Percentiles rank a stretch among this genome's conserved stretches.
Conservation (phyloP, 805 yeast genomes). For the Tetrapisispora fleetii region DNA sequence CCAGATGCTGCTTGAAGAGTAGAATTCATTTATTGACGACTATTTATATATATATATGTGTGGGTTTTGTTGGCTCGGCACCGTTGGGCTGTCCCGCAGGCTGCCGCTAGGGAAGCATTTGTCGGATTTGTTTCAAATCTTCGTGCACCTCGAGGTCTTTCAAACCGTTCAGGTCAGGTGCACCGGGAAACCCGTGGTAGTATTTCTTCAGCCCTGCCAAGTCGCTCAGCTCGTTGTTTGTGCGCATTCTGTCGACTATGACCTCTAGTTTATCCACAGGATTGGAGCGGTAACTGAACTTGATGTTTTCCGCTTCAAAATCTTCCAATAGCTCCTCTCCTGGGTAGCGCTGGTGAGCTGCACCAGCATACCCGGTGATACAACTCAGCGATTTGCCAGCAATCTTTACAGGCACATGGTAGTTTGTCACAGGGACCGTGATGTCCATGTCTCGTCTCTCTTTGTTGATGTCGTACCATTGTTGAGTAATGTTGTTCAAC, state of each 20-base stretch:
- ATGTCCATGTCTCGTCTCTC: slow-evolving; percentile 76
- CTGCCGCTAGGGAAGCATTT: not conserved
- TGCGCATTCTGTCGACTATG: slow-evolving; percentile 56
- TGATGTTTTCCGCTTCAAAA: slow-evolving; percentile 35
- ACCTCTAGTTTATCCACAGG: slow-evolving; percentile 36
- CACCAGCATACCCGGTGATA: slow-evolving; percentile 31
- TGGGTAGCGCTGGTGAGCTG: slow-evolving; percentile 24
- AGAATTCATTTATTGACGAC: no score
- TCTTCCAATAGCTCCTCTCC: slow-evolving; percentile 29
- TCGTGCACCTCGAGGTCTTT: slow-evolving; percentile 62
- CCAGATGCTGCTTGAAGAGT: no score
- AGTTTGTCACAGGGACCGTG: slow-evolving; percentile 37
- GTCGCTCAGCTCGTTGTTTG: slow-evolving; percentile 59
- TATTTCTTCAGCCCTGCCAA: slow-evolving; percentile 57
- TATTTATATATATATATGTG: no score
- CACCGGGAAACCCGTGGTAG: slow-evolving; percentile 68
- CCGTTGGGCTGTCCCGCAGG: not conserved
- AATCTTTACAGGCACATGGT: slow-evolving; percentile 34
- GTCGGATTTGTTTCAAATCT: slow-evolving; percentile 41
- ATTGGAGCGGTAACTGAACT: slow-evolving; percentile 33
- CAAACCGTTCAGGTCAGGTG: slow-evolving; percentile 58
- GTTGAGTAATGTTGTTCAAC: slow-evolving; percentile 63
- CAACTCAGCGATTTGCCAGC: slow-evolving; percentile 28
- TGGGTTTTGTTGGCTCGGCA: no score
- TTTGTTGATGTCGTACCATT: slow-evolving; percentile 86